Evolutionary conservation across 2,329 filamentous ascomycete genomes (phyloP).

Genomic region (Pleomassaria siparia): DNA sequence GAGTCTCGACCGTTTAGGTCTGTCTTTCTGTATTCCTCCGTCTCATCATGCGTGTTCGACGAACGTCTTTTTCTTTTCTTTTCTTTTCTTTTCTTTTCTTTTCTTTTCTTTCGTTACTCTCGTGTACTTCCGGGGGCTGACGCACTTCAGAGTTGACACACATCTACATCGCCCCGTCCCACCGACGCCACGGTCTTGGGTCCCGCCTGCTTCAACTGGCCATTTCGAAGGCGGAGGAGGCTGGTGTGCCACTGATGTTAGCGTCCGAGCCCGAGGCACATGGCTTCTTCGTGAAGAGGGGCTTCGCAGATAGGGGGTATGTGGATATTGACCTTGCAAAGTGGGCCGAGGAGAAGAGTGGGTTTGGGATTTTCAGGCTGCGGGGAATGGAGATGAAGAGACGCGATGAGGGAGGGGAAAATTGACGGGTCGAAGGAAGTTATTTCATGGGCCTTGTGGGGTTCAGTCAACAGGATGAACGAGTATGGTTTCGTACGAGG

Average conservation of each 20-base stretch:
- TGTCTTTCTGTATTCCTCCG: no score
- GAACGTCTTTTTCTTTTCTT: no score
- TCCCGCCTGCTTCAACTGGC: background rate
- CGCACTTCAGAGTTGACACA: conserved; percentile 1
- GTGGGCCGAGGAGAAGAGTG: conserved; percentile 2
- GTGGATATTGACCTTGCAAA: conserved; percentile 8
- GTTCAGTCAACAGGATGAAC: no score
- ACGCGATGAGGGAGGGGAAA: no score
- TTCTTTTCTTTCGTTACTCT: no score
- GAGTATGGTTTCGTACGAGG: no score
- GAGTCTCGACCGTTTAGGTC: background rate
- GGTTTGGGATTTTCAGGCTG: conserved; percentile 2
- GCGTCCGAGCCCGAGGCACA: background rate
- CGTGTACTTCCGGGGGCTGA: background rate
- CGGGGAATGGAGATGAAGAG: background rate
- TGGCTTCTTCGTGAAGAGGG: background rate
- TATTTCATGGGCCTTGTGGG: no score
- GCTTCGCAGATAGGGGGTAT: background rate
- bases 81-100: no score
- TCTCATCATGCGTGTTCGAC: no score
- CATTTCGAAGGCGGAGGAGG: background rate
- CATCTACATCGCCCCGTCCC: conserved; percentile 3
- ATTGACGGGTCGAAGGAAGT: no score
- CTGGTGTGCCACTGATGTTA: conserved; percentile 1
- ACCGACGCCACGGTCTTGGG: conserved; percentile 3